These are phyloP conservation scores for Rosa rugosa DNA, from an alignment of 306 rosid species.

Conservation along the genomic window DNA sequence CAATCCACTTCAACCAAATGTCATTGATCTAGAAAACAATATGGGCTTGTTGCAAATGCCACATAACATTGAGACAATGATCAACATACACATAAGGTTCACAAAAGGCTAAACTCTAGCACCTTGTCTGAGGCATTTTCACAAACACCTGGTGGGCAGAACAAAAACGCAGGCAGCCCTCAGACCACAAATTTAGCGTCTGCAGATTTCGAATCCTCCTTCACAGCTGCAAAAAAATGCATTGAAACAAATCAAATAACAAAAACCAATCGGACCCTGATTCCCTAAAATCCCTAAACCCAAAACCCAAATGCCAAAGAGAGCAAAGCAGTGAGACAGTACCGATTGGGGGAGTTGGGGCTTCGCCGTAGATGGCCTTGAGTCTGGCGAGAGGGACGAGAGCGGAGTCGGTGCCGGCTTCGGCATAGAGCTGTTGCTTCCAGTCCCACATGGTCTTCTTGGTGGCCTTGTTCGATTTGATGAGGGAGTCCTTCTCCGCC, in stretches of 20 bases:
- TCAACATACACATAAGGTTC: neutral
- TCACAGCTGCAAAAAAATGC: slow-evolving; percentile 21
- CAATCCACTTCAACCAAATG: neutral
- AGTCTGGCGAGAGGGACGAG: slow-evolving; percentile 59
- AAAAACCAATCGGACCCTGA: slow-evolving; percentile 3
- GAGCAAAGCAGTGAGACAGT: slow-evolving; percentile 18
- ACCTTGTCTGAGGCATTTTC: neutral
- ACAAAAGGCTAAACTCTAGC: neutral
- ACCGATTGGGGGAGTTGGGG: slow-evolving; percentile 50
- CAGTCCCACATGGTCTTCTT: slow-evolving; percentile 72
- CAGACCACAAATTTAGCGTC: slow-evolving; percentile 40
- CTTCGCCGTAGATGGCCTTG: slow-evolving; percentile 71
- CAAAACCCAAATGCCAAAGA: neutral
- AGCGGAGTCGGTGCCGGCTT: slow-evolving; percentile 49
- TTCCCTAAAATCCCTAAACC: neutral
- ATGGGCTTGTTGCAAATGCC: neutral
- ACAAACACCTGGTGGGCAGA: neutral
- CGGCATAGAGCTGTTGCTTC: slow-evolving; percentile 79
- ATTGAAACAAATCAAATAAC: neutral
- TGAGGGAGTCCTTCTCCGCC: slow-evolving; percentile 66
- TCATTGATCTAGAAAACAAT: neutral
- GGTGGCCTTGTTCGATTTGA: slow-evolving; percentile 60
- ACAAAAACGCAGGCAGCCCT: neutral
- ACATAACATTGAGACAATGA: neutral
- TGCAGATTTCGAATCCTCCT: slow-evolving; percentile 40